A percentile compares a stretch with the other conserved stretches of the same genome.
Conservation (phyloP, 768 basidiomycete species). For the Hortiboletus campestris region DNA sequence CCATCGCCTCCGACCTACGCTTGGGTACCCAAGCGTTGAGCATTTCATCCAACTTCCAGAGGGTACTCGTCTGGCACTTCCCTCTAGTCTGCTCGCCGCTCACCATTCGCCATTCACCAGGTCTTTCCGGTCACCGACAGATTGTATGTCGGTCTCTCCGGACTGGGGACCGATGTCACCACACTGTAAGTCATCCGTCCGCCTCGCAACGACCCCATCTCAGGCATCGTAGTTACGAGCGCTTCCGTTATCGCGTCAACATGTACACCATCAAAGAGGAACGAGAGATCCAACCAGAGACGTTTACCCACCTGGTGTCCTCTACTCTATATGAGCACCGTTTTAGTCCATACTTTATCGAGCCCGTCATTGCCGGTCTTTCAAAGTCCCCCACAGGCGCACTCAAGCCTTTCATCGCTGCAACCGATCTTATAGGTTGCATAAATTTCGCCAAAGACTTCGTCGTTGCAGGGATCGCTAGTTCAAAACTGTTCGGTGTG, state of each 20-base stretch:
- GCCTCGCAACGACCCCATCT: background rate
- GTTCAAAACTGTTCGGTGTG: slow-evolving; percentile 90
- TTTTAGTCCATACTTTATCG: slow-evolving; percentile 95
- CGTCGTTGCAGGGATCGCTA: slow-evolving; percentile 92
- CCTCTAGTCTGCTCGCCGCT: slow-evolving; percentile 3
- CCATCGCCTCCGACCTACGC: slow-evolving; percentile 93
- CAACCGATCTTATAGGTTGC: slow-evolving; percentile 92
- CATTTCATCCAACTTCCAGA: slow-evolving; percentile 91
- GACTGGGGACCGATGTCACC: slow-evolving; percentile 89
- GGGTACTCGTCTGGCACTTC: slow-evolving; percentile 50
- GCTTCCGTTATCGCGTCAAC: slow-evolving; percentile 91
- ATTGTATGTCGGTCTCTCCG: slow-evolving; percentile 87
- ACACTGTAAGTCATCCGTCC: slow-evolving; percentile 63
- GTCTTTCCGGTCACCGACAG: slow-evolving; percentile 93
- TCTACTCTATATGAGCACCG: slow-evolving; percentile 94
- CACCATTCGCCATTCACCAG: slow-evolving; percentile 37
- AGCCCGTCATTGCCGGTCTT: slow-evolving; percentile 94
- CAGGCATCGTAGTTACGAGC: slow-evolving; percentile 63
- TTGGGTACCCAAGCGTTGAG: slow-evolving; percentile 85
- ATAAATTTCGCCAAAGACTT: slow-evolving; percentile 96
- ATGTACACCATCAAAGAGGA: slow-evolving; percentile 99
- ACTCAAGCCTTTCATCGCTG: slow-evolving; percentile 90
- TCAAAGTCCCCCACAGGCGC: slow-evolving; percentile 68
- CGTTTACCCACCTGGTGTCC: slow-evolving; percentile 92
- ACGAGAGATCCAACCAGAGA: slow-evolving; percentile 92